Conservation (phyloP, 805 yeast genomes). For the Aciculoconidium aculeatum region DNA sequence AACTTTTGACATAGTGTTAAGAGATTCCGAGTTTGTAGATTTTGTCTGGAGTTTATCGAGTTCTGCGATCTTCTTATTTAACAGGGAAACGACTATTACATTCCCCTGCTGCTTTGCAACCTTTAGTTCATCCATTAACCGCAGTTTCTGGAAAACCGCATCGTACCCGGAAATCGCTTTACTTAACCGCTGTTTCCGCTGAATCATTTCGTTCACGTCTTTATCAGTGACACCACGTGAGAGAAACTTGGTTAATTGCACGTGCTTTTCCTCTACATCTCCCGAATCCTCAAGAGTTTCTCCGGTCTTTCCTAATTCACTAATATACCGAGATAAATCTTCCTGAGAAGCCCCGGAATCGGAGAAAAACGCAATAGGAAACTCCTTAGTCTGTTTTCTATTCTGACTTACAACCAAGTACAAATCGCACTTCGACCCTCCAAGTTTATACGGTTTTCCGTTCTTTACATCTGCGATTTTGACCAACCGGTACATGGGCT, state of each 20-base stretch:
- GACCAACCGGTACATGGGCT: conserved; percentile 75
- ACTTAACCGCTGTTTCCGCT: conserved; percentile 54
- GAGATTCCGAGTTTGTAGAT: conserved; percentile 30
- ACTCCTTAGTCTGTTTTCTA: conserved; percentile 57
- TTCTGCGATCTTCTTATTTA: conserved; percentile 33
- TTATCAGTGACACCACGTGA: conserved; percentile 61
- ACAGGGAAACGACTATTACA: conserved; percentile 26
- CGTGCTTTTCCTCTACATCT: conserved; percentile 58
- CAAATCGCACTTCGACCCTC: conserved; percentile 40
- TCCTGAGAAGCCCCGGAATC: conserved; percentile 66
- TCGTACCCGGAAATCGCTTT: conserved; percentile 36
- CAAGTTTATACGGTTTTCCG: conserved; percentile 37
- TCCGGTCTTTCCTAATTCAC: conserved; percentile 54
- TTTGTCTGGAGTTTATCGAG: conserved; percentile 44
- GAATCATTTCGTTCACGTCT: conserved; percentile 75
- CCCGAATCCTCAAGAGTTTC: conserved; percentile 56
- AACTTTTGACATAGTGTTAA: conserved; percentile 57
- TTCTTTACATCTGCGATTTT: conserved; percentile 61
- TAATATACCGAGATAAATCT: conserved; percentile 68
- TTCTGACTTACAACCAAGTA: conserved; percentile 81
- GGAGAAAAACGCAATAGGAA: conserved; percentile 75
- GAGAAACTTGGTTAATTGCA: conserved; percentile 58
- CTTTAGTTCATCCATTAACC: conserved; percentile 65
- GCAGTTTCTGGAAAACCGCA: conserved; percentile 70
- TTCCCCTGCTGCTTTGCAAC: conserved; percentile 59